Evolutionary conservation across 2,329 filamentous ascomycete species (phyloP), one percentile per base, ranked within the genome.

Genomic region (Neofusicoccum ribis): DNA sequence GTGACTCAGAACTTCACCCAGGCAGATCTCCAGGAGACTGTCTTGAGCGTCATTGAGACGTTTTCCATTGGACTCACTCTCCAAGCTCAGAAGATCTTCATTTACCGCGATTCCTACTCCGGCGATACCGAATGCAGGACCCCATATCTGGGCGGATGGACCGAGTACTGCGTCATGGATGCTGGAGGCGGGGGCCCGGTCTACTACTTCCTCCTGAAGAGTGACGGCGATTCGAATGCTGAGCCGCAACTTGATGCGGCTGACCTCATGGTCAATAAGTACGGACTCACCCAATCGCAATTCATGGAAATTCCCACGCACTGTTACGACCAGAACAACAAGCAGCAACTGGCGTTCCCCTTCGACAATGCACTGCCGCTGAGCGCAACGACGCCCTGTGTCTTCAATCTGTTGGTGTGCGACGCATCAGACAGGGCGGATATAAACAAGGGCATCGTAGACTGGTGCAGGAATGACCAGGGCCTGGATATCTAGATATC

Each of bases 261-360:
- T 3, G 50, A 52, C 23, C n/a, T 52, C 6, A 52, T 52, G 50
- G 50, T 52, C 50, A 52, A 52, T 9, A 52, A 52, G 50, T 52
- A 52, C 31, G 50, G 50, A 2, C 50, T 52, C 4, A 31, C 36
- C 14, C 50, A 52, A n/a, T 36, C 31, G n/a, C 50, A 52, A 17
- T 52, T 52, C 31, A 31, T 52, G 3, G 31, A 52, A n/a, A 36
- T 52, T 8, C 50, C 50, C 15, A 52, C 50, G 31, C 50, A 37
- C 6, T 52, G 50, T 14, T 52, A 17, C 50, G 50, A 52, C 14
- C 50, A 52, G 31, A 52, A 52, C 34, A 20, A 20, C 3, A 52
- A 52, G 31, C 7, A 15, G 31, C 50, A 52, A 17, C 3, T 52
- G 50, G 50, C 50, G 7, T 52, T 37, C 15, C 50, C 50, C 2